Conservation (phyloP, 352 stramenopile species). For the Pythium insidiosum region DNA sequence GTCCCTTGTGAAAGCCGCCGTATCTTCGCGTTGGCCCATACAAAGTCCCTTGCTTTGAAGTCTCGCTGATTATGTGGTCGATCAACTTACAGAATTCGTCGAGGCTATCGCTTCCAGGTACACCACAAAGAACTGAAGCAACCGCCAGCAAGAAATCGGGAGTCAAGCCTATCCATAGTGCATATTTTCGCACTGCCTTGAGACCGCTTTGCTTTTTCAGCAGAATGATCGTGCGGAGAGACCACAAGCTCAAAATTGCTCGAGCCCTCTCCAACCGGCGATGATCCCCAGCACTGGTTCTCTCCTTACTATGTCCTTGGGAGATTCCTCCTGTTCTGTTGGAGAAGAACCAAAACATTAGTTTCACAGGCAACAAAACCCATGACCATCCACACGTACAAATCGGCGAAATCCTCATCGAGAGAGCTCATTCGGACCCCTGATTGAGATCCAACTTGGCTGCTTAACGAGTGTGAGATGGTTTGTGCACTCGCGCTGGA, state of each 20-base stretch:
- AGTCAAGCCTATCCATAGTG: slow-evolving; percentile 32
- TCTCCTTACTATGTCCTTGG: not conserved
- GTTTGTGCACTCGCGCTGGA: not conserved
- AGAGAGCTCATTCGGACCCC: not conserved
- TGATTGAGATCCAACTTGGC: not conserved
- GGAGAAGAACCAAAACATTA: not conserved
- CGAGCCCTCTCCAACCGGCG: too few relatives aligned
- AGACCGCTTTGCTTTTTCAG: slow-evolving; percentile 74
- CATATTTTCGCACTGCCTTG: slow-evolving; percentile 41
- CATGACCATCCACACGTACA: not conserved
- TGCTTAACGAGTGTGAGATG: not conserved
- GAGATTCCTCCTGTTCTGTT: not conserved
- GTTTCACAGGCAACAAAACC: not conserved
- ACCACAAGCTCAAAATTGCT: slow-evolving; percentile 39
- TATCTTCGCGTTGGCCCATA: slow-evolving; percentile 11
- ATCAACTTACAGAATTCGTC: slow-evolving; percentile 46
- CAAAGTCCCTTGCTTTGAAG: slow-evolving; percentile 3
- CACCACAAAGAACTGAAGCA: slow-evolving; percentile 46
- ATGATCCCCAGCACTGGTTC: too few relatives aligned
- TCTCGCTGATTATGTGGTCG: slow-evolving; percentile 23
- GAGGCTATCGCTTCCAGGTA: slow-evolving; percentile 46
- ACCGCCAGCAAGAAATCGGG: slow-evolving; percentile 64
- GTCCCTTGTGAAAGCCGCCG: slow-evolving; percentile 43
- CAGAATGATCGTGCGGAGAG: slow-evolving; percentile 58
- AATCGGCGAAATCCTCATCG: not conserved